Percentiles rank a stretch among this genome's conserved stretches.
Conservation (phyloP, 2,329 filamentous ascomycete species). For the Ampelomyces quisqualis region DNA sequence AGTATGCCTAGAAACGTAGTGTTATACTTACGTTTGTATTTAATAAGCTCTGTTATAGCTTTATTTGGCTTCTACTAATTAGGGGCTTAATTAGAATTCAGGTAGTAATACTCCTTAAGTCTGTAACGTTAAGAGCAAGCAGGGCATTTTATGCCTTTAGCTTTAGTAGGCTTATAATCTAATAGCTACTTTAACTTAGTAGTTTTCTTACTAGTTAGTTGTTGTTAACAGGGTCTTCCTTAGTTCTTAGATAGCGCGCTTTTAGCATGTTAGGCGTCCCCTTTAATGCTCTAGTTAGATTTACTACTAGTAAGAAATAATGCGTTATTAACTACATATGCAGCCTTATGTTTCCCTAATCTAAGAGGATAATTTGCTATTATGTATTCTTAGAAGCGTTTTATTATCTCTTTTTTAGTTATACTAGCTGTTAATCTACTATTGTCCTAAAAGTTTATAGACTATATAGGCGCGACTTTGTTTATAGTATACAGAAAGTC, state of each 20-base stretch:
- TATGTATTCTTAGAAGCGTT: constrained; percentile 1
- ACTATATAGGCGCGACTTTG: background rate
- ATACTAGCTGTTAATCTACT: background rate
- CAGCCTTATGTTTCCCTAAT: background rate
- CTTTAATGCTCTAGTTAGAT: background rate
- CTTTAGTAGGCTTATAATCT: background rate
- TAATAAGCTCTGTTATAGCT: background rate
- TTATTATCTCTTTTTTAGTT: background rate
- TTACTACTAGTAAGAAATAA: background rate
- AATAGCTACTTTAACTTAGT: background rate
- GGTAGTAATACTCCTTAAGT: background rate
- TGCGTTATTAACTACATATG: background rate
- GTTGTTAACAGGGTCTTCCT: background rate
- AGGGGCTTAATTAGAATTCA: background rate
- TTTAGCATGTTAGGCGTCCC: background rate
- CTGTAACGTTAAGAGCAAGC: background rate
- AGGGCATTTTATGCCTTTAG: background rate
- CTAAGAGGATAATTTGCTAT: background rate
- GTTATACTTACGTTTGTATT: background rate
- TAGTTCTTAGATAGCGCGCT: background rate
- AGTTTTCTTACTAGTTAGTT: background rate
- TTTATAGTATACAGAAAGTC: constrained; percentile 1
- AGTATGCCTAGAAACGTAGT: background rate
- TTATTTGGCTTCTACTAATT: background rate
- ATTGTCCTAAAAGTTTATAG: background rate